Evolutionary conservation across 2,329 filamentous ascomycete species (phyloP), one percentile per base, ranked within the genome.

Genomic region (Aspergillus fructus): DNA sequence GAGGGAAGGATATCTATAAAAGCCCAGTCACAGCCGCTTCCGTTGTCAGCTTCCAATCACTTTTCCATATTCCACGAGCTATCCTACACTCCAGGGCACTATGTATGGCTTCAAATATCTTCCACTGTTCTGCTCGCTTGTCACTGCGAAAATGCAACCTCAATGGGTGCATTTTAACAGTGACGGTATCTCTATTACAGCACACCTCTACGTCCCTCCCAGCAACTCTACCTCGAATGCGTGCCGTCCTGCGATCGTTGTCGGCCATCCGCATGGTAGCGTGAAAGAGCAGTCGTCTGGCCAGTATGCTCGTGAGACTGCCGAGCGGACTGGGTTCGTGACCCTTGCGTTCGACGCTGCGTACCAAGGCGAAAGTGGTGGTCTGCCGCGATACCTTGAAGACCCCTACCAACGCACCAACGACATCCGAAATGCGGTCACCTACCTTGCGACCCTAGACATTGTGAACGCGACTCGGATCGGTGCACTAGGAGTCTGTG

Each of bases 221-320:
- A 39, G n/a, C 37, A 13, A 13, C 5, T n/a, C 37, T 39, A 12
- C 37, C 5, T 13, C 37, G n/a, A 9, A 13, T 9, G 24, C 63
- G 11, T 39, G 12, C 37, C 24, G 24, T 27, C 24, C 24, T 6
- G 63, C 62, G 11, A 49, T 75, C 13, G 64, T 74, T 15, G 58
- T 75, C 51, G 56, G 62, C 43, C 72, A 76, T 56, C 75, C 74
- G 1, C 54, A 55, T 39, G 63, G 58, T 4, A 62, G 64, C 1
- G 64, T 76, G 39, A 77, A 78, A 55, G 75, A 78, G 59, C 74
- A 78, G 58, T 68, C 73, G 3, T 27, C 73, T 5, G 65, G 60
- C 5, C 40, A 66, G 17, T 71, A 77, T 49, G 73, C 74, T 11
- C 5, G n/a, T 7, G 59, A 62, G 4, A 13, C 55, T 0, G 63